These are phyloP conservation scores for Russula dissimulans DNA, from an alignment of 768 basidiomycete species.

Conservation along the genomic window DNA sequence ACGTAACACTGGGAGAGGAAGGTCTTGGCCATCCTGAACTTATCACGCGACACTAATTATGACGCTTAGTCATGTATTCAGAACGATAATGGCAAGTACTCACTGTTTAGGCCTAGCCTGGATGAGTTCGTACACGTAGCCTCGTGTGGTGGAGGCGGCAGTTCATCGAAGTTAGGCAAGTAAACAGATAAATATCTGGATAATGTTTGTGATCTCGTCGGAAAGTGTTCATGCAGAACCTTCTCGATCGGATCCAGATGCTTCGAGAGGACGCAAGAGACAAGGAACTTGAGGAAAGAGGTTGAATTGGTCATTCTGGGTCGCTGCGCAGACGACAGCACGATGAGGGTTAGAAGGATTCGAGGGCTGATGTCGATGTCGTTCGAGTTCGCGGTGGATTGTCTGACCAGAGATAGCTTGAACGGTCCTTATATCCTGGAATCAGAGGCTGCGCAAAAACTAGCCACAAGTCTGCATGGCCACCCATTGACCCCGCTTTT, in stretches of 20 bases:
- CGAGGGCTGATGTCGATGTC: neutral
- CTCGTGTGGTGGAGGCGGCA: slow-evolving; percentile 5
- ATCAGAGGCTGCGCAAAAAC: neutral
- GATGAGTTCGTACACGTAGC: neutral
- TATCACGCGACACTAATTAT: slow-evolving; percentile 3
- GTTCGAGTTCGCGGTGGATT: too few species aligned
- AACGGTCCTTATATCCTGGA: neutral
- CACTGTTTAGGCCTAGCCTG: slow-evolving; percentile 12
- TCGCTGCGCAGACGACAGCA: neutral
- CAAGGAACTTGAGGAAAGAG: slow-evolving; percentile 1
- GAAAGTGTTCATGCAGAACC: slow-evolving; percentile 1
- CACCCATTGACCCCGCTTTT: neutral
- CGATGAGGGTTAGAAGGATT: neutral
- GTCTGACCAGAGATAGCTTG: neutral
- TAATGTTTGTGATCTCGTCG: slow-evolving; percentile 10
- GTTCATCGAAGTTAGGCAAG: neutral
- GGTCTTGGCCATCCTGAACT: slow-evolving; percentile 9
- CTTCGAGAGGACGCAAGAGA: slow-evolving; percentile 1
- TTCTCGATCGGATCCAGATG: slow-evolving; percentile 8
- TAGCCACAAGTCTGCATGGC: neutral
- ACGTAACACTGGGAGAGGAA: slow-evolving; percentile 1
- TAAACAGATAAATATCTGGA: slow-evolving; percentile 3
- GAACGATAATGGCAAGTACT: neutral
- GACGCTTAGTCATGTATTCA: neutral
- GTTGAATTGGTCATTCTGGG: neutral